Evolutionary conservation across 768 basidiomycete species (phyloP).

Genomic region (Hysterangium stoloniferum): DNA sequence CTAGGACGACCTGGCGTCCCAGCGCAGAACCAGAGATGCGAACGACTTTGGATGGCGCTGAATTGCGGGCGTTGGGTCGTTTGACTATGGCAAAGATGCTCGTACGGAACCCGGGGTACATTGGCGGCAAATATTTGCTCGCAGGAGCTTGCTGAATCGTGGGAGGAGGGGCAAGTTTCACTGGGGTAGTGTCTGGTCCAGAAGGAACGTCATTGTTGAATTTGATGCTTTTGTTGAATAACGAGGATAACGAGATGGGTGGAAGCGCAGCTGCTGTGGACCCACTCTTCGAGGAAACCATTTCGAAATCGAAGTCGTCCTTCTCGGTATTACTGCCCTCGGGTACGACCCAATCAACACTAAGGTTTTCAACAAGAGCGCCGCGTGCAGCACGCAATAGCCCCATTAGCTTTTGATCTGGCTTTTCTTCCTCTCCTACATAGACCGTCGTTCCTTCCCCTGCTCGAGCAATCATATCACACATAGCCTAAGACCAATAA

Average conservation of each 20-base stretch:
- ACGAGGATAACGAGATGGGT: too few species aligned
- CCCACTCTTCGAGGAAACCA: neutral
- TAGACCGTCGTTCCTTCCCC: constrained; percentile 46
- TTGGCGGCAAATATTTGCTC: neutral
- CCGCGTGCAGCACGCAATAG: constrained; percentile 46
- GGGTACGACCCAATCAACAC: constrained; percentile 39
- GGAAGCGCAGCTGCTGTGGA: neutral
- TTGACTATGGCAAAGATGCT: constrained; percentile 15
- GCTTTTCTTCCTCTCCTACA: constrained; percentile 37
- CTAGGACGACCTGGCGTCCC: constrained; percentile 13
- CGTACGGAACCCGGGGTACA: constrained; percentile 12
- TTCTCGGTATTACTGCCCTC: neutral
- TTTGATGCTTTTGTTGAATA: neutral
- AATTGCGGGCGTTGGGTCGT: neutral
- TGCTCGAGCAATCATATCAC: constrained; percentile 42
- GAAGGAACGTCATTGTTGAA: neutral
- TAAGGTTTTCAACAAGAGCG: constrained; percentile 36
- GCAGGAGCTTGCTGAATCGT: constrained; percentile 11
- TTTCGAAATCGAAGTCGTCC: constrained; percentile 13
- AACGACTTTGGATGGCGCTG: neutral
- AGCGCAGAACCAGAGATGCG: constrained; percentile 9
- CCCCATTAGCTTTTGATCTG: constrained; percentile 39
- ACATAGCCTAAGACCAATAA: constrained; percentile 28
- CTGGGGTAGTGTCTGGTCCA: neutral
- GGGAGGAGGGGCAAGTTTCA: constrained; percentile 3